Base-by-base conservation (phyloP, 2,329 filamentous ascomycete species). In the Cladorrhinum sp. region DNA sequence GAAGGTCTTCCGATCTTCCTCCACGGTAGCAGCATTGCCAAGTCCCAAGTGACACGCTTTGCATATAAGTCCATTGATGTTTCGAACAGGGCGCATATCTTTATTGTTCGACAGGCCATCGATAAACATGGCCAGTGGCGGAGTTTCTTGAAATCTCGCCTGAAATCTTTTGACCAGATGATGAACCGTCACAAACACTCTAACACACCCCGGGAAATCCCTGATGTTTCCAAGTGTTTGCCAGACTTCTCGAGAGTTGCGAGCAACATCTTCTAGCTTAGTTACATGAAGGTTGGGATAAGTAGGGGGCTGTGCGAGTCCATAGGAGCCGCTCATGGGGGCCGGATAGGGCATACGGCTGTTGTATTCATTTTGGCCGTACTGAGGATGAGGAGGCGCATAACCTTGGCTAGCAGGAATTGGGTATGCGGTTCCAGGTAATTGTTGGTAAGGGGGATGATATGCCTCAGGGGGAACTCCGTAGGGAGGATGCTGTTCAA, bases 121-220 rank as follows among this genome's bases (percentile, higher is more conserved):
- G 60, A 80, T 83, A 63, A 89, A 85, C 73, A 86, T 79, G 12
- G 74, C 73, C 33, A 92, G 70, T 8, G 81, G 77, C 1, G 85
- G 82, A 46, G 80, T 79, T 62, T 86, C 79, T 16, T 76, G 76
- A 70, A 87, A 91, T 54, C 78, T 79, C 16, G 80, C 72, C 49
- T 80, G 77, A 68, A 87, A 91, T 36, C 78, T 79, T 58, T 80
- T 79, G 59, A 82, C 78, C 56, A 86, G 75, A 70, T 89, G 85
- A 69, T 88, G 80, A 48, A 93, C 79, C 9, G 90, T 77, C 52
- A 86, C 80, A 62, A 83, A 83, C 16, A 90, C 79, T 65, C 86
- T 85, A 52, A 90, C 79, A 62, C 82, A 82, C 42, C 82, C 81
- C 14, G 86, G 81, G 16, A 91, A 74, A 55, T 86, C 82, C 66